phyloP scores from a whole-genome alignment of 1,139 yeast species.

The Yamadazyma atmosphaerica region DNA sequence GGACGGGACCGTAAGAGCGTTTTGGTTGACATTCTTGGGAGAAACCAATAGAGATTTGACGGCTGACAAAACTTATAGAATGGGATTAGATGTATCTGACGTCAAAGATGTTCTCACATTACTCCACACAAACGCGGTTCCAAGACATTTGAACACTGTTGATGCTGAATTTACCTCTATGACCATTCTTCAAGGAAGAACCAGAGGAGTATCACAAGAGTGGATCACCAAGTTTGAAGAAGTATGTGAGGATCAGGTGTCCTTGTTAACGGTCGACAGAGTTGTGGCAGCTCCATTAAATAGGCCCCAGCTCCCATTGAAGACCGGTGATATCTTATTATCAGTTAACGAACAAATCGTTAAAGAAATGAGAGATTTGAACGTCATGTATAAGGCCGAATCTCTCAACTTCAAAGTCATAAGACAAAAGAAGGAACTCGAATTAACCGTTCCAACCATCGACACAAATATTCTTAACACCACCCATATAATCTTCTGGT shows the following conservation, averaged over 20 bases:
- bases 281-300: constrained; percentile 53
- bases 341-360: constrained; percentile 67
- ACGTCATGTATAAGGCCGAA: constrained; percentile 49
- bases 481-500: constrained; percentile 71
- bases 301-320: constrained; percentile 32
- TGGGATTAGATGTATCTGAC: constrained; percentile 80
- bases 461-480: constrained; percentile 60
- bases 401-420: constrained; percentile 60
- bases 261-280: constrained; percentile 70
- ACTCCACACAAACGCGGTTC: constrained; percentile 52
- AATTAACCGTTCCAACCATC: constrained; percentile 63
- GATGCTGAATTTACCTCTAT: constrained; percentile 78
- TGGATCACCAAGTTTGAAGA: constrained; percentile 76
- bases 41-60: constrained; percentile 50
- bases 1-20: constrained; percentile 77
- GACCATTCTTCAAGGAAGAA: constrained; percentile 74
- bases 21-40: constrained; percentile 83
- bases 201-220: constrained; percentile 80
- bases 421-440: constrained; percentile 51
- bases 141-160: constrained; percentile 61
- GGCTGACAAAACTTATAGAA: constrained; percentile 63
- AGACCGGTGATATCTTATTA: constrained; percentile 70
- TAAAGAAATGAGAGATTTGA: constrained; percentile 66
- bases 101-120: constrained; percentile 56
- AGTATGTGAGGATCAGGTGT: constrained; percentile 59